Conservation (phyloP, 2,329 filamentous ascomycete species). For the Fusarium albidum region DNA sequence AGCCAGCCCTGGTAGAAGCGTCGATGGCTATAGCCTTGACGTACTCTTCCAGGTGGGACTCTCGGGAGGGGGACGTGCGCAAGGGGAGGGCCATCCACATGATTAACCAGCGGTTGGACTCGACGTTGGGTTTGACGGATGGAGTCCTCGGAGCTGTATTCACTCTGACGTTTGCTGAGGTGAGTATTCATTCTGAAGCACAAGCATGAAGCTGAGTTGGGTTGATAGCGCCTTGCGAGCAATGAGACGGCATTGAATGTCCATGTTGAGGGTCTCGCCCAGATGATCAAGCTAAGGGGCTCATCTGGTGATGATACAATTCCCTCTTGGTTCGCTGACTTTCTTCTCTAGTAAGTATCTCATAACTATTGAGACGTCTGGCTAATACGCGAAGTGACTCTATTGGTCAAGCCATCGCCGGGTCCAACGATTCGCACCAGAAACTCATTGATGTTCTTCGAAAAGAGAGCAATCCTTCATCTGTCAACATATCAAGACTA, state of each 20-base stretch:
- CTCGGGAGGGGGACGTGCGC: not conserved
- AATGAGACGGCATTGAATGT: slow-evolving; percentile 15
- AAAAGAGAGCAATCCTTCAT: not conserved
- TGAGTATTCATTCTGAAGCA: rapidly evolving
- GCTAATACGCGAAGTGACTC: slow-evolving; percentile 34
- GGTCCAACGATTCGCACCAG: slow-evolving; percentile 1
- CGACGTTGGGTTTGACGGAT: slow-evolving; percentile 14
- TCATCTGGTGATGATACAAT: slow-evolving; percentile 1
- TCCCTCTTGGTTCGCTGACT: slow-evolving; percentile 23
- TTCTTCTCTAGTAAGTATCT: slow-evolving; percentile 17
- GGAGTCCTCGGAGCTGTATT: slow-evolving; percentile 34
- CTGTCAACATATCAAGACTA: slow-evolving; percentile 5
- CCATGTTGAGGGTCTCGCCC: slow-evolving; percentile 26
- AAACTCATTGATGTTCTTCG: slow-evolving; percentile 27
- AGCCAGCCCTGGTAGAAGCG: slow-evolving; percentile 38
- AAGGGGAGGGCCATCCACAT: slow-evolving; percentile 24
- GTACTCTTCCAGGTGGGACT: not conserved
- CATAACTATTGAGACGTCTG: too few relatives aligned
- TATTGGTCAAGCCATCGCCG: slow-evolving; percentile 15
- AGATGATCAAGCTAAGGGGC: slow-evolving; percentile 20
- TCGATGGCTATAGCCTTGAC: slow-evolving; percentile 30
- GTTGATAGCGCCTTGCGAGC: slow-evolving; percentile 22
- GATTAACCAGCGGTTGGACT: slow-evolving; percentile 22
- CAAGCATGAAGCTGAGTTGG: not conserved
- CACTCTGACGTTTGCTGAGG: slow-evolving; percentile 28